Conservation (phyloP, 2,329 filamentous ascomycete species). For the Alternaria panax region DNA sequence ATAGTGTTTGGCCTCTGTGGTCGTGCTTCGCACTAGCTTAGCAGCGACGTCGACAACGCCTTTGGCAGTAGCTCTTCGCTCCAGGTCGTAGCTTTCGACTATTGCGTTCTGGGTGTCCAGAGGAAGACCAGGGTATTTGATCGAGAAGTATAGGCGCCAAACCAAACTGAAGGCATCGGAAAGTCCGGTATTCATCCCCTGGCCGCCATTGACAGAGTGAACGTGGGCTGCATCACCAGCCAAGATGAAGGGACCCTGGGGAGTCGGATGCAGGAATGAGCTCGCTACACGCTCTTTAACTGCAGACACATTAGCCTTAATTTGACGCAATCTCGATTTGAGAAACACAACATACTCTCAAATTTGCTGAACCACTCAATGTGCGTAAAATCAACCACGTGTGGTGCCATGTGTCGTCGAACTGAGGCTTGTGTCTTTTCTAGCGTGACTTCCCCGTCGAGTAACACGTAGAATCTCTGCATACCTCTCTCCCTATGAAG, state of each 20-base stretch:
- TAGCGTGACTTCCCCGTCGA: conserved; percentile 56
- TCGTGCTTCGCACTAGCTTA: conserved; percentile 56
- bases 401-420: conserved; percentile 54
- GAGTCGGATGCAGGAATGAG: conserved; percentile 20
- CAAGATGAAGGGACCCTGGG: conserved; percentile 23
- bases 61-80: conserved; percentile 55
- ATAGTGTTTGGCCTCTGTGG: conserved; percentile 55
- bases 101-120: neutral
- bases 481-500: conserved; percentile 52
- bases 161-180: conserved; percentile 27
- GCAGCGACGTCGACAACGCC: conserved; percentile 59
- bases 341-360: conserved; percentile 44
- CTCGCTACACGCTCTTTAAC: conserved; percentile 30
- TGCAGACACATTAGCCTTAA: neutral
- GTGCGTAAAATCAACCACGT: conserved; percentile 53
- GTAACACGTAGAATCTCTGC: conserved; percentile 58
- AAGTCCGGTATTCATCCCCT: conserved; percentile 33
- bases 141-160: conserved; percentile 22
- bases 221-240: conserved; percentile 32
- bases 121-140: conserved; percentile 6
- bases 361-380: conserved; percentile 62
- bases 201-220: conserved; percentile 32
- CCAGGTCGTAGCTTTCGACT: conserved; percentile 55
- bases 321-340: no score
- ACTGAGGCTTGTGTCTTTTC: conserved; percentile 54